These are phyloP conservation scores for Leucogyrophana mollusca DNA, from an alignment of 768 basidiomycete genomes.

Conservation along the genomic window DNA sequence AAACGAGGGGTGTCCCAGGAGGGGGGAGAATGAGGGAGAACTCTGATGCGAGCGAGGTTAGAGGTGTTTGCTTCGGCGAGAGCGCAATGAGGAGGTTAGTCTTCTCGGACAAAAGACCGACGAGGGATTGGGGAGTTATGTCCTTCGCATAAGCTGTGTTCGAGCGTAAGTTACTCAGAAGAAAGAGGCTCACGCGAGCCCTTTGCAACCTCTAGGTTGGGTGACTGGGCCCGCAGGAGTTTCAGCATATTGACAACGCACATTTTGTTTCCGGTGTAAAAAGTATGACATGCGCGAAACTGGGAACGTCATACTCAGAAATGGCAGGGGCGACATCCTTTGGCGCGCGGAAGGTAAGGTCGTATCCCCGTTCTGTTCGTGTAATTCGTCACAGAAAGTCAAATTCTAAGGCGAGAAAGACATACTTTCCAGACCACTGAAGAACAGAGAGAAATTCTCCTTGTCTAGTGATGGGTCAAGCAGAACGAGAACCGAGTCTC, in stretches of 20 bases:
- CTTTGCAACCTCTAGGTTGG: too few species aligned
- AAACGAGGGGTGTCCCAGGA: slow-evolving; percentile 78
- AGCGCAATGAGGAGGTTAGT: slow-evolving; percentile 86
- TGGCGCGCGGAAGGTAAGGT: slow-evolving; percentile 83
- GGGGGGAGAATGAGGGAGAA: slow-evolving; percentile 90
- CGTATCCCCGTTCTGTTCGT: slow-evolving; percentile 78
- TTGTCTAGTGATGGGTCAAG: slow-evolving; percentile 70
- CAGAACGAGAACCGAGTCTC: slow-evolving; percentile 81
- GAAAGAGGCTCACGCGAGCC: too few species aligned
- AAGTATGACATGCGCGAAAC: slow-evolving; percentile 84
- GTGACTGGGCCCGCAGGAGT: background rate
- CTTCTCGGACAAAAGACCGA: slow-evolving; percentile 62
- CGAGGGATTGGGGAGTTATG: slow-evolving; percentile 78
- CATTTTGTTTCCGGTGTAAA: slow-evolving; percentile 87
- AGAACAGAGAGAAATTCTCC: slow-evolving; percentile 79
- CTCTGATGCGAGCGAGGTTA: slow-evolving; percentile 81
- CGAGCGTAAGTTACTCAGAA: slow-evolving; percentile 1
- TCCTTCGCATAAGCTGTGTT: slow-evolving; percentile 64
- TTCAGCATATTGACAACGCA: slow-evolving; percentile 34
- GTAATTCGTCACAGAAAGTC: slow-evolving; percentile 4
- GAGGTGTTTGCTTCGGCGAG: slow-evolving; percentile 69
- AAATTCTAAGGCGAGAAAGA: background rate
- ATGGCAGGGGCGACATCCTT: slow-evolving; percentile 69
- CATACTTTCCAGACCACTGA: slow-evolving; percentile 71
- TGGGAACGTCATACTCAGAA: slow-evolving; percentile 66